Percentiles rank a stretch among this genome's conserved stretches.
phyloP scores from a whole-genome alignment of 2,329 filamentous ascomycete genomes.

The Nemania bipapillata region DNA sequence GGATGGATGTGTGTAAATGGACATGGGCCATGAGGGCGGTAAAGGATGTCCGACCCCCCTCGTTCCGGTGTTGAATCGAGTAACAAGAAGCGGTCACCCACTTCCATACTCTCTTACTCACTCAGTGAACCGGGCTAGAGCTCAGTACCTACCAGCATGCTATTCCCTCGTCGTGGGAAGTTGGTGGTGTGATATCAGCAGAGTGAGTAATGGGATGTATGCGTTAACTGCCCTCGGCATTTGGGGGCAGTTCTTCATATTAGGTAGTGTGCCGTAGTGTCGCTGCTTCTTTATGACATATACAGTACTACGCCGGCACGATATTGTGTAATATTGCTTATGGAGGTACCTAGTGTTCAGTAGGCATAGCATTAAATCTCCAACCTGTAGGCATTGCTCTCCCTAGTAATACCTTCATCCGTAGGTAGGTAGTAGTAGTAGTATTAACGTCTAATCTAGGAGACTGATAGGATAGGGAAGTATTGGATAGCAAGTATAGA shows the following conservation, averaged over 20 bases:
- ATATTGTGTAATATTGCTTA: neutral
- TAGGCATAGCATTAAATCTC: neutral
- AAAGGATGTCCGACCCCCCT: conserved; percentile 23
- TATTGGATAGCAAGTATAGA: no score
- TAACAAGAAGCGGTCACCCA: conserved; percentile 13
- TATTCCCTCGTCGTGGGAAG: conserved; percentile 19
- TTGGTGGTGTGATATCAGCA: conserved; percentile 31
- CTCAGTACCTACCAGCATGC: conserved; percentile 20
- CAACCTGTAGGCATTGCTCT: no score
- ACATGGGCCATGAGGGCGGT: conserved; percentile 32
- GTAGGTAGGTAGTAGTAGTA: no score
- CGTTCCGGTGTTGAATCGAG: conserved; percentile 14
- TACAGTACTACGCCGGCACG: no score
- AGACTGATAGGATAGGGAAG: no score
- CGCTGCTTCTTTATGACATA: neutral
- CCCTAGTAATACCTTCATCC: neutral
- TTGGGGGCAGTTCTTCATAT: conserved; percentile 1
- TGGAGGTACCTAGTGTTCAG: neutral
- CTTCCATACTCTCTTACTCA: conserved; percentile 4
- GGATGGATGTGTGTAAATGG: conserved; percentile 16
- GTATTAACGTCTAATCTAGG: no score
- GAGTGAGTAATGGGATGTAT: conserved; percentile 23
- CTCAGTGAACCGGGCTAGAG: conserved; percentile 17
- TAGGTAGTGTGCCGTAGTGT: neutral
- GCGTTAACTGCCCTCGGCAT: conserved; percentile 31